Percentiles rank a stretch among this genome's conserved stretches.
These are phyloP conservation scores for Candida pseudoglaebosa DNA, from an alignment of 805 yeast genomes.

Conservation along the genomic window DNA sequence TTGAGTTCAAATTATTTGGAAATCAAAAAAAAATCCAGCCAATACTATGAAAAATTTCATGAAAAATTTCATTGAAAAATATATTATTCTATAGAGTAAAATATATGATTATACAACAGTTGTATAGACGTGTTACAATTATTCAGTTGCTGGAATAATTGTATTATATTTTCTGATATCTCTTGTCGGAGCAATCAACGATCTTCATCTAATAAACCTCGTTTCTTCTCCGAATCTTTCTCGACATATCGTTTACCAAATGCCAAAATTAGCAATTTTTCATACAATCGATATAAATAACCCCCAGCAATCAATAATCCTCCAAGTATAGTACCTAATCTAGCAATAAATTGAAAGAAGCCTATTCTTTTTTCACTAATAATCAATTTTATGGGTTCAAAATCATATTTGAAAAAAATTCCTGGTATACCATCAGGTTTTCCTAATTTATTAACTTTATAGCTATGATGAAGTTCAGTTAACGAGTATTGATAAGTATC, in stretches of 20 bases:
- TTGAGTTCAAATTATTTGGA: no score
- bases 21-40: no score
- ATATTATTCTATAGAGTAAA: no score
- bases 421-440: constrained; percentile 57
- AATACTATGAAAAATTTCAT: no score
- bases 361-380: constrained; percentile 70
- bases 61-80: no score
- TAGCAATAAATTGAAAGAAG: constrained; percentile 71
- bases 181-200: neutral
- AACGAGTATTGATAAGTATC: constrained; percentile 86
- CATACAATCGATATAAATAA: constrained; percentile 58
- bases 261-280: constrained; percentile 44
- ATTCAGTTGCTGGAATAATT: no score
- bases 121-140: no score
- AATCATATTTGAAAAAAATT: constrained; percentile 76
- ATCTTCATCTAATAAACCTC: constrained; percentile 17
- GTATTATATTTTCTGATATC: neutral
- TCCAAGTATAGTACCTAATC: constrained; percentile 77
- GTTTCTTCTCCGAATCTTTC: constrained; percentile 45
- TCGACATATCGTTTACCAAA: constrained; percentile 57
- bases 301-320: constrained; percentile 71
- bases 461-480: constrained; percentile 43
- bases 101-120: no score
- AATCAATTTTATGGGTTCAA: constrained; percentile 77
- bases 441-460: constrained; percentile 5